A percentile compares a stretch with the other conserved stretches of the same genome.
Conservation (phyloP, 2,329 filamentous ascomycete genomes). For the Penicillium sumatraense region DNA sequence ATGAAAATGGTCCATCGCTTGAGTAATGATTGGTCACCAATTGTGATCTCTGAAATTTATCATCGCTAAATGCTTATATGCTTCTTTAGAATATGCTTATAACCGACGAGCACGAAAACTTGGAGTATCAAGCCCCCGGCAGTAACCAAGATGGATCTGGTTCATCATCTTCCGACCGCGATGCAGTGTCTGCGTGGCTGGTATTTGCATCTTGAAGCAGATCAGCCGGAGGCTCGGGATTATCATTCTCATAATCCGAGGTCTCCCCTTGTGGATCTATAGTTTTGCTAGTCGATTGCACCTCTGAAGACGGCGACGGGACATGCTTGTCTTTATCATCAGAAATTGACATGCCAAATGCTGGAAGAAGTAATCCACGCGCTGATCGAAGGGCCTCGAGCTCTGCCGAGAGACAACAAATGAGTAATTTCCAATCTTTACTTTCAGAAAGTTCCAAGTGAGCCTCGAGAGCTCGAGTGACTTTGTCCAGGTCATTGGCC, state of each 20-base stretch:
- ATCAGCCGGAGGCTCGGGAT: constrained; percentile 43
- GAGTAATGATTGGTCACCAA: too few species aligned
- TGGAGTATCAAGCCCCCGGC: constrained; percentile 29
- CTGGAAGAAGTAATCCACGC: constrained; percentile 38
- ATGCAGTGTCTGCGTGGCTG: constrained; percentile 22
- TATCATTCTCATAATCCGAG: constrained; percentile 33
- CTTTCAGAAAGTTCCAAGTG: constrained; percentile 57
- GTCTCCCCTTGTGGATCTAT: constrained; percentile 19
- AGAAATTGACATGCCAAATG: constrained; percentile 34
- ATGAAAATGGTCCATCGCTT: too few species aligned
- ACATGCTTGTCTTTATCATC: constrained; percentile 17
- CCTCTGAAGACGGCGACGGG: constrained; percentile 10
- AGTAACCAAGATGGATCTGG: constrained; percentile 51
- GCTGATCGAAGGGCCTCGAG: constrained; percentile 58
- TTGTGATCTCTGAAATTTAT: too few species aligned
- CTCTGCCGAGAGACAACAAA: constrained; percentile 66
- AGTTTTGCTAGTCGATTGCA: constrained; percentile 5
- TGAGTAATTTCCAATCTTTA: constrained; percentile 63
- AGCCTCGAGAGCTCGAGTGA: constrained; percentile 52
- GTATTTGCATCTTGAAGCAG: constrained; percentile 35
- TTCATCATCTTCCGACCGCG: constrained; percentile 46
- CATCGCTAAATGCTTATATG: not conserved
- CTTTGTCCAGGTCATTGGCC: constrained; percentile 52
- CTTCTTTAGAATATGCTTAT: too few species aligned
- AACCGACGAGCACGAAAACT: not conserved